These are phyloP conservation scores for Aspergillus heteromorphus DNA, from an alignment of 495 filamentous ascomycete genomes.

Conservation along the genomic window DNA sequence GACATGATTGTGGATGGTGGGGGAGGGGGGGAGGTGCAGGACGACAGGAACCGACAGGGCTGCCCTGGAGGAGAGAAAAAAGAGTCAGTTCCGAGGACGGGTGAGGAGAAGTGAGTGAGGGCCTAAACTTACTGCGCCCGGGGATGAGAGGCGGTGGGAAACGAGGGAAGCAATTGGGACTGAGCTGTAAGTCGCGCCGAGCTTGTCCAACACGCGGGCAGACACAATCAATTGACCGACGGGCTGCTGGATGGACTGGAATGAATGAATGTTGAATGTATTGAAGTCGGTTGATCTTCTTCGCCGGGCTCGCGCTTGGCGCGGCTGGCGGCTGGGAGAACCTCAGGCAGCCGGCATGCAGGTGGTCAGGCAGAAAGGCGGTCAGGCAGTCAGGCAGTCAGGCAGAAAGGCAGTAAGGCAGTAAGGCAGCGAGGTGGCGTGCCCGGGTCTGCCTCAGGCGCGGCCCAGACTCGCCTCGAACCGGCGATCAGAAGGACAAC, in stretches of 20 bases:
- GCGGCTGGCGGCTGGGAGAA: slow-evolving; percentile 14
- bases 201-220: slow-evolving; percentile 3
- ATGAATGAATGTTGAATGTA: not conserved
- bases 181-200: not conserved
- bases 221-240: slow-evolving; percentile 1
- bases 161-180: not conserved
- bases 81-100: not conserved
- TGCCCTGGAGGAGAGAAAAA: slow-evolving; percentile 15
- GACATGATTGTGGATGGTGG: slow-evolving; percentile 24
- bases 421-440: no score
- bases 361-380: no score
- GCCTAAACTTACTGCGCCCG: slow-evolving; percentile 21
- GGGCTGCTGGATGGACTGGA: slow-evolving; percentile 5
- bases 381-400: no score
- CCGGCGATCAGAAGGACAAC: slow-evolving; percentile 19
- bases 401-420: no score
- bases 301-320: slow-evolving; percentile 14
- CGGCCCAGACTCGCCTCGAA: slow-evolving; percentile 36
- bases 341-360: no score
- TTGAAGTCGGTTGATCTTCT: not conserved
- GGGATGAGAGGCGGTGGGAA: not conserved
- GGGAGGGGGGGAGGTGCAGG: slow-evolving; percentile 11
- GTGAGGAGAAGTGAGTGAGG: not conserved
- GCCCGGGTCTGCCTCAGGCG: slow-evolving; percentile 25
- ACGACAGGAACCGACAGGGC: slow-evolving; percentile 20